Conservation (phyloP, 2,329 filamentous ascomycete genomes). For the Neopestalotiopsis clavispora region DNA sequence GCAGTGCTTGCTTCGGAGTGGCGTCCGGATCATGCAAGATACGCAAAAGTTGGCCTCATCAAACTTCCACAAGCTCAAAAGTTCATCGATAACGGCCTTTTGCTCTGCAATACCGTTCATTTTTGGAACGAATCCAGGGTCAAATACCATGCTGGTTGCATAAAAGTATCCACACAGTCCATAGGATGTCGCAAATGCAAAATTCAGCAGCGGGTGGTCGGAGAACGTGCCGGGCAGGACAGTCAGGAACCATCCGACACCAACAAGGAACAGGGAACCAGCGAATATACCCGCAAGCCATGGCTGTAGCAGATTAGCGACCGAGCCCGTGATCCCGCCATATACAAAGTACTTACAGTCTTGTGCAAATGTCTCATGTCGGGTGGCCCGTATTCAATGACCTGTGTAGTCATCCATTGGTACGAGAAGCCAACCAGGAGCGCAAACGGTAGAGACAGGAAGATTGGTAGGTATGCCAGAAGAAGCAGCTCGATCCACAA, state of each 20-base stretch:
- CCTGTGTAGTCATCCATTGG: conserved; percentile 77
- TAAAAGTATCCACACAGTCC: conserved; percentile 84
- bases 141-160: conserved; percentile 79
- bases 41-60: conserved; percentile 95
- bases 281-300: conserved; percentile 95
- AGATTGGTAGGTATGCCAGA: conserved; percentile 75
- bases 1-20: conserved; percentile 94
- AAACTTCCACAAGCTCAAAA: conserved; percentile 85
- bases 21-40: conserved; percentile 91
- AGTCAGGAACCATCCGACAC: conserved; percentile 74
- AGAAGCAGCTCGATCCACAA: conserved; percentile 74
- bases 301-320: conserved; percentile 56
- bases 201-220: conserved; percentile 74
- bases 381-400: conserved; percentile 80
- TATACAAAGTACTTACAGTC: conserved; percentile 62
- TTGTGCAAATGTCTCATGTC: conserved; percentile 91
- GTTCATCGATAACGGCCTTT: conserved; percentile 84
- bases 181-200: conserved; percentile 71
- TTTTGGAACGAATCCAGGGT: conserved; percentile 93
- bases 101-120: conserved; percentile 88
- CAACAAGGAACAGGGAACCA: conserved; percentile 81
- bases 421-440: conserved; percentile 70
- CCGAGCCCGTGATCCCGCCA: neutral
- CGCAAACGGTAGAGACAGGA: conserved; percentile 75
- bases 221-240: conserved; percentile 77